Evolutionary conservation across 768 basidiomycete genomes (phyloP), one percentile per base, ranked within the genome.

Genomic region (Dentipellis sp.): DNA sequence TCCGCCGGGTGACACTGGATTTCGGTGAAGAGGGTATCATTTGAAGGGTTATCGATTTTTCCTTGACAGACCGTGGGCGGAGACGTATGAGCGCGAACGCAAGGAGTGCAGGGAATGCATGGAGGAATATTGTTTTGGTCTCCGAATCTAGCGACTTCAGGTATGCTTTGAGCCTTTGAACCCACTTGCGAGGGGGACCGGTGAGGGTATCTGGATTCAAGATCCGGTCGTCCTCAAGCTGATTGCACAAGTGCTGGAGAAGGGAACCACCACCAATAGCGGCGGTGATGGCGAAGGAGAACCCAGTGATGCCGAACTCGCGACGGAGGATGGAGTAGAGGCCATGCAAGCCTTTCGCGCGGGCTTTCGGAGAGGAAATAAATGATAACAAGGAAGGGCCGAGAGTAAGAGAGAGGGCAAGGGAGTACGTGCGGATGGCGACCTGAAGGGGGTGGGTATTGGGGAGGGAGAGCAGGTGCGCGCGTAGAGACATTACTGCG

Each of bases 201-300:
- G 29, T 16, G 8, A 50, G 11, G 23, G 35, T 21, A 12, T 53
- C 21, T n/a, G n/a, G 9, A 34, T 21, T 12, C 8, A 16, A 39
- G 10, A 46, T 57, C n/a, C 22, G 48, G 34, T 55, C 59, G 47
- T 56, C 39, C 35, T 63, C 63, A 40, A 69, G 48, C 12, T 46
- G 36, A 10, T 64, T 56, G 79, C 77, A 83, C 10, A 81, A 54
- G 34, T 71, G 70, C 52, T 74, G 74, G 17, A 90, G 64, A 37
- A 74, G 69, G 34, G 78, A 75, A 2, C 87, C 87, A 8, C 88
- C 88, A 0, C 78, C 86, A 5, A 88, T 73, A 14, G 82, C 77
- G 6, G 79, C 63, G 0, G 86, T 81, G 54, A 88, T 77, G 29
- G 85, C 78, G 55, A 79, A 84, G 6, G 89, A 84, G 66, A 91